Conservation (phyloP, 805 yeast species). For the Ogataea sp. region DNA sequence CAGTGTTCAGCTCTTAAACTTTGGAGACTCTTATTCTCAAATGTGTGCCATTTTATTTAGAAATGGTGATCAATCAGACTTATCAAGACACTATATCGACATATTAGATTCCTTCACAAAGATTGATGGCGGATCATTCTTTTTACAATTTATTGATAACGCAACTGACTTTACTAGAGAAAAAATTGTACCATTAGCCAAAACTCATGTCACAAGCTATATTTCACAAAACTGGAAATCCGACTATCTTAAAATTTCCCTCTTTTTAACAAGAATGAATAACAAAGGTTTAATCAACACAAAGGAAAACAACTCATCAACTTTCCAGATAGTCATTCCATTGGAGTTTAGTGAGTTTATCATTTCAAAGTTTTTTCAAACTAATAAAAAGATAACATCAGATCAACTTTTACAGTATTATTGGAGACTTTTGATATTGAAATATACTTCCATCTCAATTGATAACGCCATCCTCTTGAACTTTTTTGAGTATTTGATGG, state of each 20-base stretch:
- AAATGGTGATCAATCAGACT: conserved; percentile 38
- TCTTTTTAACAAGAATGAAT: conserved; percentile 32
- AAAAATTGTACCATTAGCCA: conserved; percentile 37
- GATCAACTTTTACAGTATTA: conserved; percentile 28
- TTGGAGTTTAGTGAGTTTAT: conserved; percentile 23
- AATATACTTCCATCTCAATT: conserved; percentile 24
- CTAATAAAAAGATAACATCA: not conserved
- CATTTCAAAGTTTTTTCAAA: conserved; percentile 12
- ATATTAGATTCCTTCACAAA: conserved; percentile 32
- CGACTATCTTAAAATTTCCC: conserved; percentile 28
- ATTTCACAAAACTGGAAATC: conserved; percentile 35
- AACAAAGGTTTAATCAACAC: conserved; percentile 12
- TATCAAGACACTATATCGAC: conserved; percentile 38
- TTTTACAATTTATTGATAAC: conserved; percentile 40
- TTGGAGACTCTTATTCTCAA: conserved; percentile 29
- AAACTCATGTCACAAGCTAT: conserved; percentile 38
- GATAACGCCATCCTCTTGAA: conserved; percentile 15
- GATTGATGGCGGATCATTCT: conserved; percentile 27
- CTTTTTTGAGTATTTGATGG: conserved; percentile 9
- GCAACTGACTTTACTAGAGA: conserved; percentile 33
- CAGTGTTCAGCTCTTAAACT: conserved; percentile 2
- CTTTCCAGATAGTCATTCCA: conserved; percentile 20
- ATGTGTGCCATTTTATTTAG: conserved; percentile 43
- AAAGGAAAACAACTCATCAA: conserved; percentile 2
- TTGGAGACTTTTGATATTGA: conserved; percentile 44